Evolutionary conservation across 78 protist species (phyloP).

Genomic region (Planoprotostelium fungivorum): DNA sequence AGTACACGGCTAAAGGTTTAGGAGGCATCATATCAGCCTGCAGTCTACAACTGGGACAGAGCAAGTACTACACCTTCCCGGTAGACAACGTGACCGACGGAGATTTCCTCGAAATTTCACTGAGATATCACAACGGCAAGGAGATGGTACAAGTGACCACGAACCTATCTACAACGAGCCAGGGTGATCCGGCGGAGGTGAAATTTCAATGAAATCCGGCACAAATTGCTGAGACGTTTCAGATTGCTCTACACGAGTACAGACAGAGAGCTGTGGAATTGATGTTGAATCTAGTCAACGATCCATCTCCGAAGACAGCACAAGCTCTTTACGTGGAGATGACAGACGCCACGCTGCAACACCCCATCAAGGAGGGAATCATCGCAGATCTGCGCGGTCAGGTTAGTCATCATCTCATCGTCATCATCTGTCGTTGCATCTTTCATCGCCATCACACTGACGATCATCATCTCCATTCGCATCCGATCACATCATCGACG

Average conservation of each 20-base stretch:
- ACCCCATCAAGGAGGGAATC: neutral
- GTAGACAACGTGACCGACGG: neutral
- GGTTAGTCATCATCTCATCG: neutral
- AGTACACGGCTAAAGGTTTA: neutral
- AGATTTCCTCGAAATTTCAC: neutral
- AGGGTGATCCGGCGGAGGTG: no score
- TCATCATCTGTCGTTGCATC: neutral
- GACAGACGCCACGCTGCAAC: neutral
- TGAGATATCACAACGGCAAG: neutral
- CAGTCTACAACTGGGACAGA: slow-evolving; percentile 19
- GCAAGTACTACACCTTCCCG: neutral
- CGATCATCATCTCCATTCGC: no score
- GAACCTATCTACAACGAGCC: neutral
- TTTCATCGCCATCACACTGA: no score
- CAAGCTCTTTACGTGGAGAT: neutral
- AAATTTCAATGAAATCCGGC: no score
- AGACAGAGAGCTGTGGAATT: neutral
- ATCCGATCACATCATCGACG: no score
- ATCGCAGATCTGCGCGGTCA: neutral
- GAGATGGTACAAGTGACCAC: neutral
- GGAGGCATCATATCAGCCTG: slow-evolving; percentile 1
- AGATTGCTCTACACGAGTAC: neutral
- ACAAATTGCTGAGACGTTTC: neutral
- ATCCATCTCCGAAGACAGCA: neutral
- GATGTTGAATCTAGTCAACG: neutral